Evolutionary conservation across 192 early-diverging fungal genomes (phyloP).

Genomic region (Fimicolochytrium jonesii): DNA sequence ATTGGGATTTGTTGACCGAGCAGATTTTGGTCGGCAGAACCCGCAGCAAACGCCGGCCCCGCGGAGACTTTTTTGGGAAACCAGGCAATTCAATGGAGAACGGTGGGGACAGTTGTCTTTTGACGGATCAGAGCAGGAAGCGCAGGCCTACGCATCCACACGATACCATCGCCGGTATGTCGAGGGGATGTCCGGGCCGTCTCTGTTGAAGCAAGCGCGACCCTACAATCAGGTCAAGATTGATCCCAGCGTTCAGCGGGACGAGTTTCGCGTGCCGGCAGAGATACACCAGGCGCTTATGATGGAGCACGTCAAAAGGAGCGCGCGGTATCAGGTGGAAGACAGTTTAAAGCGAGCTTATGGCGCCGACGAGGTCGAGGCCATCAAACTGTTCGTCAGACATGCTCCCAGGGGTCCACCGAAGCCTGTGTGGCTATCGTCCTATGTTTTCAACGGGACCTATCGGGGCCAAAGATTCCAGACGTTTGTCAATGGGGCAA

Average conservation of each 20-base stretch:
- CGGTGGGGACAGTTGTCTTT: too few relatives aligned
- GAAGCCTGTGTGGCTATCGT: constrained; percentile 10
- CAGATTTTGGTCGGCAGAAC: too few relatives aligned
- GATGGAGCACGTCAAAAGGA: neutral
- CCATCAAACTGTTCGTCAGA: constrained; percentile 4
- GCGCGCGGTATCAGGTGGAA: constrained; percentile 4
- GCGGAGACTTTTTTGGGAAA: too few relatives aligned
- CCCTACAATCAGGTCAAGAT: neutral
- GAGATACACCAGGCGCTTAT: too few relatives aligned
- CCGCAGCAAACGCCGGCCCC: too few relatives aligned
- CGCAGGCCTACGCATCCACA: constrained; percentile 18
- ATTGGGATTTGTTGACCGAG: constrained; percentile 8
- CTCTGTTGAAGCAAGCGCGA: constrained; percentile 2
- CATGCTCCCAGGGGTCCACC: neutral
- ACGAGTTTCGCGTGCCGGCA: too few relatives aligned
- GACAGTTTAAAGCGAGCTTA: neutral
- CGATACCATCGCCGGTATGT: constrained; percentile 13
- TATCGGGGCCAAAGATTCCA: constrained; percentile 5
- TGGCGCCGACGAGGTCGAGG: constrained; percentile 1
- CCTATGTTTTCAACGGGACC: constrained; percentile 9
- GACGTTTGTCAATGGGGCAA: constrained; percentile 25
- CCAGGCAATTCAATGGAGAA: too few relatives aligned
- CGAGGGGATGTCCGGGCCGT: constrained; percentile 6
- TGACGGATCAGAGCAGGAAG: neutral
- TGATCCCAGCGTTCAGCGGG: neutral